Evolutionary conservation across 495 filamentous ascomycete genomes (phyloP).

Genomic region (Annulohypoxylon maeteangense): DNA sequence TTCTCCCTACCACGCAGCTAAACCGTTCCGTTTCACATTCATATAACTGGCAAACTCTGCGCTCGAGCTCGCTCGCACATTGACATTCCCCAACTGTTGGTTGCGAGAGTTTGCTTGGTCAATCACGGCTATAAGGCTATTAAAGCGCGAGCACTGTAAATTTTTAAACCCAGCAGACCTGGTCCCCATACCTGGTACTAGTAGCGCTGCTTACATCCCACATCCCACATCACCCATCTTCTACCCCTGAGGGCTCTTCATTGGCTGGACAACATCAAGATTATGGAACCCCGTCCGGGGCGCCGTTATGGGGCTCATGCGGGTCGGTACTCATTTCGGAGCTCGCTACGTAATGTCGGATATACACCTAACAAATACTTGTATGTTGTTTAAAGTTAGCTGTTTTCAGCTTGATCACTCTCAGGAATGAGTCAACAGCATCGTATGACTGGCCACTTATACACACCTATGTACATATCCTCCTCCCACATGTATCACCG

Average conservation of each 20-base stretch:
- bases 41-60: neutral
- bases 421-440: neutral
- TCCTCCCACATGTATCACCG: neutral
- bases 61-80: neutral
- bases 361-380: neutral
- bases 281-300: neutral
- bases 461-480: too few species aligned
- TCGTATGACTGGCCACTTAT: neutral
- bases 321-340: conserved; percentile 6
- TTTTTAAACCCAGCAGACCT: conserved; percentile 10
- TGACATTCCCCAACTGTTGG: conserved; percentile 9
- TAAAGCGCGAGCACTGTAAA: neutral
- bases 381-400: neutral
- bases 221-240: conserved; percentile 13
- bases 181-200: neutral
- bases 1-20: neutral
- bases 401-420: neutral
- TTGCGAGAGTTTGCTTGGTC: neutral
- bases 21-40: neutral
- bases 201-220: conserved; percentile 11
- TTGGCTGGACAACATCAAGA: conserved; percentile 1
- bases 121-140: neutral
- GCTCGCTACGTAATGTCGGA: neutral
- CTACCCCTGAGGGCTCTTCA: neutral
- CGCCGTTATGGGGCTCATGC: neutral